A percentile compares a stretch with the other conserved stretches of the same genome.
Evolutionary conservation across 2,329 filamentous ascomycete species (phyloP).

Genomic region (Fusarium duplospermum): DNA sequence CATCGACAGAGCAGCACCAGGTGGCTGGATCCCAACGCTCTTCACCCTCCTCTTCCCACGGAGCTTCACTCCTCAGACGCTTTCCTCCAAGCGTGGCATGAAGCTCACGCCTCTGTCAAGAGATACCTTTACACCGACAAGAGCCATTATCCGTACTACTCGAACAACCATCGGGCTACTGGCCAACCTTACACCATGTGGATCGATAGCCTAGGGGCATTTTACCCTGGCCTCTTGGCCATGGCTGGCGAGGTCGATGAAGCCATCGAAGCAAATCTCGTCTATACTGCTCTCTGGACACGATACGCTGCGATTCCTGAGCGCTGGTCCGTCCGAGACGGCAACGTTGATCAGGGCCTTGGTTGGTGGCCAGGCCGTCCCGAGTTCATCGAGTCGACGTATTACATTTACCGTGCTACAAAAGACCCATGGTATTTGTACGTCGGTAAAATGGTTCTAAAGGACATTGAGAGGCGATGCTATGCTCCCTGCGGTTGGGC

Average conservation of each 20-base stretch:
- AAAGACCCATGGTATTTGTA: constrained; percentile 96
- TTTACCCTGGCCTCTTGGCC: constrained; percentile 89
- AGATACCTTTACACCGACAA: constrained; percentile 85
- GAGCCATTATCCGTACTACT: constrained; percentile 88
- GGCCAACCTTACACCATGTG: constrained; percentile 91
- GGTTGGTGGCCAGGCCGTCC: constrained; percentile 96
- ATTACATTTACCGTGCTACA: constrained; percentile 94
- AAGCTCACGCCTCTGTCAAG: constrained; percentile 87
- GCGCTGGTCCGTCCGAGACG: constrained; percentile 88
- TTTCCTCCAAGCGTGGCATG: constrained; percentile 86
- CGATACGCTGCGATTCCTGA: constrained; percentile 94
- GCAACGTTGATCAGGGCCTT: constrained; percentile 85
- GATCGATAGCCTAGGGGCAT: constrained; percentile 96
- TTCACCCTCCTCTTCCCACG: constrained; percentile 70
- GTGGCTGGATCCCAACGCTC: constrained; percentile 73
- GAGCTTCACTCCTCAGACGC: constrained; percentile 79
- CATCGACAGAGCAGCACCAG: constrained; percentile 54
- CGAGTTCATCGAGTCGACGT: constrained; percentile 97
- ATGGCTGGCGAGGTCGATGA: constrained; percentile 91
- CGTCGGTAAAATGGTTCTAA: constrained; percentile 93
- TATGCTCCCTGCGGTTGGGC: constrained; percentile 95
- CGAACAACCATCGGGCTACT: constrained; percentile 88
- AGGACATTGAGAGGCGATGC: constrained; percentile 88
- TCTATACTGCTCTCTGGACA: constrained; percentile 95
- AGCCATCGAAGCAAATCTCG: constrained; percentile 87